A percentile compares a stretch with the other conserved stretches of the same genome.
These are phyloP conservation scores for Linum usitatissimum DNA, from an alignment of 345 rosid species.

Conservation along the genomic window DNA sequence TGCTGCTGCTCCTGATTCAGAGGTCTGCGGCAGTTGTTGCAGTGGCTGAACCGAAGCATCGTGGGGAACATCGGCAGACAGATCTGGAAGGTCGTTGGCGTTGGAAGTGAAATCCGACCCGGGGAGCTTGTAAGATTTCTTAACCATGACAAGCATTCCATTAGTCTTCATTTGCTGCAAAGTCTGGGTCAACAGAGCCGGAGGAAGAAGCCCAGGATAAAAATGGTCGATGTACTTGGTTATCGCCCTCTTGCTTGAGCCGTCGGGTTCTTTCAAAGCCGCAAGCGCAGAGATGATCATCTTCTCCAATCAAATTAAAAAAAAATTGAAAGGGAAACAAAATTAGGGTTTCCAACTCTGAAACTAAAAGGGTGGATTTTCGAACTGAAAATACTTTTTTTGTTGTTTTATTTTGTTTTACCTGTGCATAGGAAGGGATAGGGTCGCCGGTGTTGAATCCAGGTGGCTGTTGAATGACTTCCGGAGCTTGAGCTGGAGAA, in stretches of 20 bases:
- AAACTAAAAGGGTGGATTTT: background rate
- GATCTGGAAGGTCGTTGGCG: background rate
- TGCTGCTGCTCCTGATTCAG: background rate
- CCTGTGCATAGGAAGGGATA: conserved; percentile 20
- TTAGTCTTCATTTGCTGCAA: conserved; percentile 43
- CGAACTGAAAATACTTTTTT: background rate
- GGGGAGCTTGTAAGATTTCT: conserved; percentile 56
- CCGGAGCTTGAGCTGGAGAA: background rate
- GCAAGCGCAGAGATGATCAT: conserved; percentile 65
- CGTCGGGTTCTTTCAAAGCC: conserved; percentile 53
- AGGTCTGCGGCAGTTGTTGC: background rate
- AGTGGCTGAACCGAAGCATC: background rate
- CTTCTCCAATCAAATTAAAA: conserved; percentile 18
- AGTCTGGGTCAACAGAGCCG: conserved; percentile 47
- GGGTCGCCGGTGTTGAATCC: background rate
- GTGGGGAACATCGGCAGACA: background rate
- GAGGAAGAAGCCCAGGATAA: conserved; percentile 32
- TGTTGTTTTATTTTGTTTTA: background rate
- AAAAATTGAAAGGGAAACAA: background rate
- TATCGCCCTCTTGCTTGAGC: conserved; percentile 73
- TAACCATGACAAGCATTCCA: conserved; percentile 46
- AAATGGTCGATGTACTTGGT: conserved; percentile 45
- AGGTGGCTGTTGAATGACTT: background rate
- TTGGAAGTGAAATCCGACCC: conserved; percentile 22
- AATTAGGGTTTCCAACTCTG: background rate